These are phyloP conservation scores for Flammula alnicola DNA, from an alignment of 1,284 basidiomycete species.

Conservation along the genomic window DNA sequence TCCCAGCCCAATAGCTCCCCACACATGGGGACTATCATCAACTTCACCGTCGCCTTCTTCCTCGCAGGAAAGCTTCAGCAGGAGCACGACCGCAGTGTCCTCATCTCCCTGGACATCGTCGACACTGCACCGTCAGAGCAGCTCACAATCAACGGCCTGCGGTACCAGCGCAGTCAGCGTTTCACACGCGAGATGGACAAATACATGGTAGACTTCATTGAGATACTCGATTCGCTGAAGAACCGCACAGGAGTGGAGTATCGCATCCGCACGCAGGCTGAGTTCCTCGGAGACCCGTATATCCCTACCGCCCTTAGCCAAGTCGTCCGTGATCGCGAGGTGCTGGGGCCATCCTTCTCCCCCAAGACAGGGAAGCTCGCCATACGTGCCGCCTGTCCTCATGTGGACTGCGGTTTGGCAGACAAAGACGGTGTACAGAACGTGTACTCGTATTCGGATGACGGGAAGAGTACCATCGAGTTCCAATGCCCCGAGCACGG, in stretches of 20 bases:
- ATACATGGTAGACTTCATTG: conserved; percentile 28
- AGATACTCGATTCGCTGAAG: conserved; percentile 18
- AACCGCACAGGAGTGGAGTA: too few species aligned
- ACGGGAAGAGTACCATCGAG: too few species aligned
- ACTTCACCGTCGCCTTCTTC: conserved; percentile 31
- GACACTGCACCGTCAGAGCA: conserved; percentile 30
- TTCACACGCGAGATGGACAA: conserved; percentile 22
- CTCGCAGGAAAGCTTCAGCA: conserved; percentile 17
- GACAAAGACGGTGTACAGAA: conserved; percentile 35
- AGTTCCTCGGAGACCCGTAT: conserved; percentile 22
- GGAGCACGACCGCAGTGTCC: conserved; percentile 18
- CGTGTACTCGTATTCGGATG: conserved; percentile 14
- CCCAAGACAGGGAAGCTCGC: conserved; percentile 26
- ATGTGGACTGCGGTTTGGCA: conserved; percentile 28
- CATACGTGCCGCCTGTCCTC: conserved; percentile 32
- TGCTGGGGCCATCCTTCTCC: conserved; percentile 24
- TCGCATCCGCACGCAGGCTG: conserved; percentile 22
- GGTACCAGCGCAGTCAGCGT: conserved; percentile 31
- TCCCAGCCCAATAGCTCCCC: conserved; percentile 38
- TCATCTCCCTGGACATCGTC: conserved; percentile 31
- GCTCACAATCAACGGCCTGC: conserved; percentile 4
- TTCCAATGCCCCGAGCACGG: conserved; percentile 33
- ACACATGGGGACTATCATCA: conserved; percentile 34
- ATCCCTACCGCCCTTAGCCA: conserved; percentile 23
- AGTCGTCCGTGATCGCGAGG: conserved; percentile 23